These are phyloP conservation scores for Russula sp. DNA, from an alignment of 768 basidiomycete species.

Conservation along the genomic window DNA sequence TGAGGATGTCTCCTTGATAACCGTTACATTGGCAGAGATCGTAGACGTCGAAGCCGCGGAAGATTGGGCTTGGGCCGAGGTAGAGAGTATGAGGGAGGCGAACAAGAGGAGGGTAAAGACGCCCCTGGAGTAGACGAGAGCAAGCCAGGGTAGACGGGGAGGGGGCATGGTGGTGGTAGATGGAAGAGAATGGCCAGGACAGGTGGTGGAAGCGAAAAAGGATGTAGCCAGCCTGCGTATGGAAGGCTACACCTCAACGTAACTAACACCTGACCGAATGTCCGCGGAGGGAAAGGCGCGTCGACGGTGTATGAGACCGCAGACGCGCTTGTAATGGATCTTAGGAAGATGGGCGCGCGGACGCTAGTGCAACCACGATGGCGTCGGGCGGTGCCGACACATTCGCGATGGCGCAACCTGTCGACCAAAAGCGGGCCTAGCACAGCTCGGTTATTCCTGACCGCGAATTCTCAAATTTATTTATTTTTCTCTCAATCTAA, in stretches of 20 bases:
- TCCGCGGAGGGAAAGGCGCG: background rate
- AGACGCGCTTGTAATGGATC: background rate
- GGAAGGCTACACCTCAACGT: background rate
- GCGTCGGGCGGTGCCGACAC: background rate
- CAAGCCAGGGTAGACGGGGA: conserved; percentile 32
- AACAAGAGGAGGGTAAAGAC: conserved; percentile 25
- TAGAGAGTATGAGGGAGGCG: conserved; percentile 27
- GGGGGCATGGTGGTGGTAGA: conserved; percentile 18
- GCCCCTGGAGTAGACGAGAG: conserved; percentile 16
- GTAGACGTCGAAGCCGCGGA: conserved; percentile 8
- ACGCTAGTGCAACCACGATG: background rate
- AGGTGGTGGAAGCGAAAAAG: background rate
- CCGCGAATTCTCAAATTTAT: background rate
- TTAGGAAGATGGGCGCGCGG: background rate
- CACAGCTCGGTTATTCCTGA: background rate
- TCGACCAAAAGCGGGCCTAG: background rate
- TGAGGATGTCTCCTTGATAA: conserved; percentile 49
- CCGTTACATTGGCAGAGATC: conserved; percentile 29
- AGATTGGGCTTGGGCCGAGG: conserved; percentile 16
- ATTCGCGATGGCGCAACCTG: conserved; percentile 1
- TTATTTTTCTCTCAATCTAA: background rate
- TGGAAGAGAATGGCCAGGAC: conserved; percentile 10
- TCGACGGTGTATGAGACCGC: conserved; percentile 15
- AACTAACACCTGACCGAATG: background rate
- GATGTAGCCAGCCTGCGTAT: background rate